phyloP scores from a whole-genome alignment of 495 filamentous ascomycete species.

The Oidiodendron maius region DNA sequence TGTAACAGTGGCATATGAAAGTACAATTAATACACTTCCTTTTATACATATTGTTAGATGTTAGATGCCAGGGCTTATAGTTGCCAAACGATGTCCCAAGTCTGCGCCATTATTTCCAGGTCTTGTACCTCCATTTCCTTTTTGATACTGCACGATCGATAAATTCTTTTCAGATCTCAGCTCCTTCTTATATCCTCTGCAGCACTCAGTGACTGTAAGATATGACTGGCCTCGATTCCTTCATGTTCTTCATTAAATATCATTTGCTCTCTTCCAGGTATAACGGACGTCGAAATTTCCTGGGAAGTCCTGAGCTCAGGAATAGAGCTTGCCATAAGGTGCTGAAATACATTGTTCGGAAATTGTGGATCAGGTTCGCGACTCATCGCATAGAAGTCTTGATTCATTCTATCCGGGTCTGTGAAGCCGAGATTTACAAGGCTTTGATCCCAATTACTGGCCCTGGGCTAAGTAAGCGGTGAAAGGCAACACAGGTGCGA shows the following conservation, averaged over 20 bases:
- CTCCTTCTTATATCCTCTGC: constrained; percentile 27
- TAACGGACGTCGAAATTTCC: constrained; percentile 10
- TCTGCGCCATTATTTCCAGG: too few relatives aligned
- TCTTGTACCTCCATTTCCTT: too few relatives aligned
- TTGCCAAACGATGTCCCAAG: too few relatives aligned
- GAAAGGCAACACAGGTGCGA: too few relatives aligned
- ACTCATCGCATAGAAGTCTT: constrained; percentile 44
- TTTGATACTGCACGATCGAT: too few relatives aligned
- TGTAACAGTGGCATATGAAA: too few relatives aligned
- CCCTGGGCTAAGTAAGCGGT: too few relatives aligned
- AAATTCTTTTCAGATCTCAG: too few relatives aligned
- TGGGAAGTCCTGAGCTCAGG: constrained; percentile 18
- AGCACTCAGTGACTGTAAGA: constrained; percentile 19
- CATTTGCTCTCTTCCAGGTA: constrained; percentile 2
- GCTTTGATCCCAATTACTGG: constrained; percentile 40
- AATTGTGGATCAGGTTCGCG: constrained; percentile 41
- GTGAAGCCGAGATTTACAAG: constrained; percentile 57
- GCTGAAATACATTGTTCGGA: constrained; percentile 22
- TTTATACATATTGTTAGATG: too few relatives aligned
- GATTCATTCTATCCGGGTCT: constrained; percentile 36
- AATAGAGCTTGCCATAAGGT: constrained; percentile 19
- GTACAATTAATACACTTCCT: too few relatives aligned
- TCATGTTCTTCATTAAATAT: constrained; percentile 17
- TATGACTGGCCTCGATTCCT: constrained; percentile 23
- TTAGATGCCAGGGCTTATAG: too few relatives aligned